A percentile compares a stretch with the other conserved stretches of the same genome.
Conservation (phyloP, 441 rosid genomes). For the Daphne laureola region DNA sequence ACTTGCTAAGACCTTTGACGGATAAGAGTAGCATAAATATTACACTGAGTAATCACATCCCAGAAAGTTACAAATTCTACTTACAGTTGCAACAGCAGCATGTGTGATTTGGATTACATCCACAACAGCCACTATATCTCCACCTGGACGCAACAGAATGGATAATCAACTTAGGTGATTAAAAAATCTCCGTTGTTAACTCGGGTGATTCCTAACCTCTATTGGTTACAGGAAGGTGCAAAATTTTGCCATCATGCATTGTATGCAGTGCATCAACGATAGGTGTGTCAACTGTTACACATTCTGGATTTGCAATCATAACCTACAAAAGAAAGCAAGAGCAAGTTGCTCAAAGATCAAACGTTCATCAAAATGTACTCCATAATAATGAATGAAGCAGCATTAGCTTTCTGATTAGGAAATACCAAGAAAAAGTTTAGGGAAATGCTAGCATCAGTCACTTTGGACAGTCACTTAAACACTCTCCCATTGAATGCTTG, state of each 20-base stretch:
- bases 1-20: too few species aligned
- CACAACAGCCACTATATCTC: slow-evolving; percentile 64
- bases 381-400: background rate
- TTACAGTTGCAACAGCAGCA: slow-evolving; percentile 91
- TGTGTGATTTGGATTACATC: slow-evolving; percentile 80
- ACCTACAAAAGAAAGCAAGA: slow-evolving; percentile 37
- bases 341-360: slow-evolving; percentile 5
- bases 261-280: slow-evolving; percentile 81
- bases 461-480: too few species aligned
- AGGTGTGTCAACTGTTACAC: slow-evolving; percentile 68
- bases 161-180: slow-evolving; percentile 18
- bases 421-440: background rate
- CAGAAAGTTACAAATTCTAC: slow-evolving; percentile 13
- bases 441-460: too few species aligned
- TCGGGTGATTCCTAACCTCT: slow-evolving; percentile 37
- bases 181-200: slow-evolving; percentile 9
- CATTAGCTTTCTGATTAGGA: background rate
- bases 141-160: slow-evolving; percentile 39
- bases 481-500: too few species aligned
- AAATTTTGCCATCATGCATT: slow-evolving; percentile 88
- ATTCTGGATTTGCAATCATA: slow-evolving; percentile 89
- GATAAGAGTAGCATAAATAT: background rate
- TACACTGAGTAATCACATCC: background rate
- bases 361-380: background rate
- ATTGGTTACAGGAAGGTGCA: slow-evolving; percentile 82